phyloP scores from a whole-genome alignment of 345 rosid species.

The Salix dunnii region DNA sequence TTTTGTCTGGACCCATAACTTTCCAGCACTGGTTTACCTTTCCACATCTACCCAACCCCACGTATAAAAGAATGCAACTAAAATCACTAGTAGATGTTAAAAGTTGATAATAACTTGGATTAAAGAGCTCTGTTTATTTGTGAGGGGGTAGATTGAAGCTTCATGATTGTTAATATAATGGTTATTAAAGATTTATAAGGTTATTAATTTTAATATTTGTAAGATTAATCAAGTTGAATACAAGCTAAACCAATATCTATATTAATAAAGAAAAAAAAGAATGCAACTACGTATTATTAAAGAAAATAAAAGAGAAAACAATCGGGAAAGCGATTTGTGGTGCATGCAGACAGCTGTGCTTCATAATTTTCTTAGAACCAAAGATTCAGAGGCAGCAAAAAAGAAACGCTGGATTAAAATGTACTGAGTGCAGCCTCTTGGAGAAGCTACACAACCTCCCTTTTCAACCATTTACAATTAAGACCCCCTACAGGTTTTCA shows the following conservation, averaged over 20 bases:
- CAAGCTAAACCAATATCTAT: too few species aligned
- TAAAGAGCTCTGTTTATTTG: too few species aligned
- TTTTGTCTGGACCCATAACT: conserved; percentile 15
- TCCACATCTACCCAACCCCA: conserved; percentile 16
- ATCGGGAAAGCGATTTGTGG: background rate
- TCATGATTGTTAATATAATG: too few species aligned
- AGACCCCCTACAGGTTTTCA: background rate
- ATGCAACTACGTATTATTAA: too few species aligned
- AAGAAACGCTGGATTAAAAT: background rate
- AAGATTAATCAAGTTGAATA: too few species aligned
- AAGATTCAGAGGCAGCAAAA: background rate
- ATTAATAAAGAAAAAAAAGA: too few species aligned
- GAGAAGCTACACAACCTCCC: background rate
- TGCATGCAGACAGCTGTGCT: background rate
- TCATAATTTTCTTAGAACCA: background rate
- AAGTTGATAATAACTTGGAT: too few species aligned
- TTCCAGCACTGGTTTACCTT: conserved; percentile 27
- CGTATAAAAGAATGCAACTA: background rate
- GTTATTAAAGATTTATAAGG: too few species aligned
- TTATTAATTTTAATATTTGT: too few species aligned
- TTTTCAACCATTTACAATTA: background rate
- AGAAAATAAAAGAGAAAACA: background rate
- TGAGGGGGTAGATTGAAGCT: too few species aligned
- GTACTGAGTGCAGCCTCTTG: background rate
- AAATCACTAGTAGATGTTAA: too few species aligned